phyloP scores from a whole-genome alignment of 148 eudicot genomes.

The Fagopyrum homotropicum region DNA sequence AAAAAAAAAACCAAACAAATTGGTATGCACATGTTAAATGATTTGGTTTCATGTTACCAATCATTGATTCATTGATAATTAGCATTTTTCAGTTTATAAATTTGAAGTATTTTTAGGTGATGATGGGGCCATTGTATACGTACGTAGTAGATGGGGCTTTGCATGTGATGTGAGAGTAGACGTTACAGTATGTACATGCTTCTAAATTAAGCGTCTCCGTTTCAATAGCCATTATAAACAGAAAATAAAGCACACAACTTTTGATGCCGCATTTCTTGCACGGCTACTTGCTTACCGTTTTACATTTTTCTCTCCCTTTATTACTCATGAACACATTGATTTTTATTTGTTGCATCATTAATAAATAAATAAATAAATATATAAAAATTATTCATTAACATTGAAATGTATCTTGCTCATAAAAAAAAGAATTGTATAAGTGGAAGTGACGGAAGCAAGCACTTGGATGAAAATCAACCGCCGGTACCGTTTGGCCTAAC shows the following conservation, averaged over 20 bases:
- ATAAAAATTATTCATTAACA: no score
- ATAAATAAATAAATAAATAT: not conserved
- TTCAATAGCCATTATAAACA: not conserved
- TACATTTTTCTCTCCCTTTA: not conserved
- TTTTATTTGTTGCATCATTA: not conserved
- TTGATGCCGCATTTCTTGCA: not conserved
- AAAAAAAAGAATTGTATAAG: no score
- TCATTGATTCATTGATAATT: not conserved
- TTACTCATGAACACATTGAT: not conserved
- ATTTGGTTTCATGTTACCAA: not conserved
- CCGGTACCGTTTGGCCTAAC: not conserved
- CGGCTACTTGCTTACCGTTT: not conserved
- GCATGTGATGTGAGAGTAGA: not conserved
- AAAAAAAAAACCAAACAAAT: not conserved
- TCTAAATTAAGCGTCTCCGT: not conserved
- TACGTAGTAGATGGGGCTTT: not conserved
- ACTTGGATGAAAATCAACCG: not conserved
- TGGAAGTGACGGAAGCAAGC: no score
- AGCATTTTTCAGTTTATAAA: not conserved
- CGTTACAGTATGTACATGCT: not conserved
- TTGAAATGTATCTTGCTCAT: no score
- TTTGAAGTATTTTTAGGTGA: not conserved
- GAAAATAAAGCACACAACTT: not conserved
- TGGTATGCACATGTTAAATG: not conserved
- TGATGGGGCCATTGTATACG: not conserved